phyloP scores from a whole-genome alignment of 352 stramenopile genomes.

The Pythium aquatile region DNA sequence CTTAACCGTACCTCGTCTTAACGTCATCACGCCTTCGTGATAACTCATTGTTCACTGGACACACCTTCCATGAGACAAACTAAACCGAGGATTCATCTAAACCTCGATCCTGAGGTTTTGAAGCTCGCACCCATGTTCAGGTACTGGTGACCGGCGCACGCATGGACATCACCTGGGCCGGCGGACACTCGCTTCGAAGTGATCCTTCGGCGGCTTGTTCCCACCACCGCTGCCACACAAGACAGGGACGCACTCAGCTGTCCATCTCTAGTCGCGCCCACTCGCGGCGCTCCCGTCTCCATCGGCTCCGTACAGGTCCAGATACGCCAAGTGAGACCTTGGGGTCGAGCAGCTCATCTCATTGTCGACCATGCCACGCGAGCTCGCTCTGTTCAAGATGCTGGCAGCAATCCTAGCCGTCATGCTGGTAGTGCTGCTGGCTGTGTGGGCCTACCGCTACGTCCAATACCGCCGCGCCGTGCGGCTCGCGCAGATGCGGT shows the following conservation, averaged over 20 bases:
- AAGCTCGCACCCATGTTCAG: not conserved
- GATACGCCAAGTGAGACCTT: not conserved
- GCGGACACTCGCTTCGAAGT: not conserved
- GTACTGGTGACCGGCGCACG: constrained; percentile 5
- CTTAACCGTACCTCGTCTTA: not conserved
- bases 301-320: not conserved
- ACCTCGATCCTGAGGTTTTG: constrained; percentile 14
- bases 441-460: constrained; percentile 57
- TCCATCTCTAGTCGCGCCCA: not conserved
- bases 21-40: not conserved
- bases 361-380: constrained; percentile 31
- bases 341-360: not conserved
- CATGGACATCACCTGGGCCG: not conserved
- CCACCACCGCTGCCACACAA: not conserved
- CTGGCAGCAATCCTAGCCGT: constrained; percentile 39
- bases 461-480: constrained; percentile 63
- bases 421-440: constrained; percentile 38
- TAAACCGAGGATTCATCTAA: constrained; percentile 10
- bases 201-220: not conserved
- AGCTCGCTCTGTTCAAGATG: constrained; percentile 39
- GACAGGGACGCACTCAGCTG: not conserved
- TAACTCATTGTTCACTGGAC: not conserved
- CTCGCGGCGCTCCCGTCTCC: not conserved
- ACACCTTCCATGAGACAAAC: not conserved
- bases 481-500: constrained; percentile 58